These are phyloP conservation scores for Chalaropsis thielavioides DNA, from an alignment of 2,329 filamentous ascomycete genomes.

Conservation along the genomic window DNA sequence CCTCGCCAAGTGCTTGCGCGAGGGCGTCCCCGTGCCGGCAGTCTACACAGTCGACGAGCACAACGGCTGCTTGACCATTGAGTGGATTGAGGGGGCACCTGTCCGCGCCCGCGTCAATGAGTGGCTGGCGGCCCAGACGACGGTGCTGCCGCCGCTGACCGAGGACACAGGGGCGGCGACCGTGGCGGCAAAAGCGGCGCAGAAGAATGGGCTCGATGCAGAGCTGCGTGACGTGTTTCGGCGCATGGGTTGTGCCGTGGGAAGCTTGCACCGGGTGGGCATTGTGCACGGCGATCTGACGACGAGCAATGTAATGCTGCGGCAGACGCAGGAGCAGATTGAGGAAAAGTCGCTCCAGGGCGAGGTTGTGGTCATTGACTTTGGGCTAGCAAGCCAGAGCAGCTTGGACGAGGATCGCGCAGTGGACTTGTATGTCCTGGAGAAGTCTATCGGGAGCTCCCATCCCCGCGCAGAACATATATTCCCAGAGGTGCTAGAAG, in stretches of 20 bases:
- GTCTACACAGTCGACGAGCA: conserved; percentile 55
- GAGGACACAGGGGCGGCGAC: conserved; percentile 9
- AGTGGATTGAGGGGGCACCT: conserved; percentile 66
- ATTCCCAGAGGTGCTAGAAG: conserved; percentile 58
- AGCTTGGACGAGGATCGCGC: conserved; percentile 81
- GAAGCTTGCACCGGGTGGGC: conserved; percentile 64
- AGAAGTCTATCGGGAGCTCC: conserved; percentile 86
- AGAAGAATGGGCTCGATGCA: conserved; percentile 30
- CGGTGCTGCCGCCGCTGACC: conserved; percentile 22
- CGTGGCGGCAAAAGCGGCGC: conserved; percentile 21
- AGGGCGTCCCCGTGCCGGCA: conserved; percentile 69
- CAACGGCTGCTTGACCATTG: conserved; percentile 63
- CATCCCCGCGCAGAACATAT: conserved; percentile 72
- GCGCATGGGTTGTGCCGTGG: conserved; percentile 56
- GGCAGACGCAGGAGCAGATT: conserved; percentile 26
- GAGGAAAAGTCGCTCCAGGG: conserved; percentile 37
- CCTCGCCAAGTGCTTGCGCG: conserved; percentile 59
- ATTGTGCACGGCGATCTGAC: conserved; percentile 92
- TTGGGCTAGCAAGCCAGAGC: conserved; percentile 74
- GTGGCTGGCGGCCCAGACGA: conserved; percentile 42
- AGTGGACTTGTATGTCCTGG: conserved; percentile 90
- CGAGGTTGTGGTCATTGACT: conserved; percentile 83
- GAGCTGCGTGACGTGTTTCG: conserved; percentile 49
- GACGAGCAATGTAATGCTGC: conserved; percentile 89
- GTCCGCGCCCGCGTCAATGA: conserved; percentile 56